phyloP scores from a whole-genome alignment of 306 rosid genomes.

The peach (Prunus persica) region DNA sequence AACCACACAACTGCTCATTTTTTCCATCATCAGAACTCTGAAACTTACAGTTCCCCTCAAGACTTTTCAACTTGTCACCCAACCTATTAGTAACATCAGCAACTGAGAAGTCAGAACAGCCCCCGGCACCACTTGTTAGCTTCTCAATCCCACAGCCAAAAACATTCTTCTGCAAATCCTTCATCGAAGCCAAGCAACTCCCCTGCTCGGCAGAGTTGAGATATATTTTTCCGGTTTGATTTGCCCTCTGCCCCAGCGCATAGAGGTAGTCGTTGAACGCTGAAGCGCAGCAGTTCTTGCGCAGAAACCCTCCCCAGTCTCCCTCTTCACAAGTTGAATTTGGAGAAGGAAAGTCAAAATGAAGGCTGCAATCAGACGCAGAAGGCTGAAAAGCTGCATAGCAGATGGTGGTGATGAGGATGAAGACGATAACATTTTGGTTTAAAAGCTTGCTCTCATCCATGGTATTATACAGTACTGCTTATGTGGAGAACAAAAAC shows the following conservation, averaged over 20 bases:
- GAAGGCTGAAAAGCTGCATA: constrained; percentile 24
- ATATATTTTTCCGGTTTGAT: constrained; percentile 35
- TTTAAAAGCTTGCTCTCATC: constrained; percentile 1
- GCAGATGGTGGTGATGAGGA: not conserved
- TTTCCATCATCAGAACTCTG: constrained; percentile 20
- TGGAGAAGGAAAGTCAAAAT: not conserved
- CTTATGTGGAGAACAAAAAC: no score
- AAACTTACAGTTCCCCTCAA: constrained; percentile 24
- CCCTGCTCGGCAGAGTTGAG: constrained; percentile 34
- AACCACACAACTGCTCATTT: constrained; percentile 21
- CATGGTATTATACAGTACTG: no score
- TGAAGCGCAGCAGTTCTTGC: constrained; percentile 20
- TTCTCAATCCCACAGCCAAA: constrained; percentile 47
- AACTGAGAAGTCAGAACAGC: constrained; percentile 45
- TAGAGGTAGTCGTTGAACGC: constrained; percentile 39
- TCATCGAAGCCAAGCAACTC: constrained; percentile 26
- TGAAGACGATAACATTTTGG: constrained; percentile 18
- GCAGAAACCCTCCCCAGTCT: constrained; percentile 36
- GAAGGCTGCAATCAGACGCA: constrained; percentile 29
- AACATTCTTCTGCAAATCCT: not conserved
- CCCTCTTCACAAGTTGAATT: constrained; percentile 31
- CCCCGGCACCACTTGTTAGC: constrained; percentile 39
- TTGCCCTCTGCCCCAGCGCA: constrained; percentile 32
- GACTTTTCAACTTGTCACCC: constrained; percentile 26
- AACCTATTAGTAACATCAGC: constrained; percentile 29